Base-by-base conservation (phyloP, 2,329 filamentous ascomycete genomes). In the Colletotrichum simmondsii region DNA sequence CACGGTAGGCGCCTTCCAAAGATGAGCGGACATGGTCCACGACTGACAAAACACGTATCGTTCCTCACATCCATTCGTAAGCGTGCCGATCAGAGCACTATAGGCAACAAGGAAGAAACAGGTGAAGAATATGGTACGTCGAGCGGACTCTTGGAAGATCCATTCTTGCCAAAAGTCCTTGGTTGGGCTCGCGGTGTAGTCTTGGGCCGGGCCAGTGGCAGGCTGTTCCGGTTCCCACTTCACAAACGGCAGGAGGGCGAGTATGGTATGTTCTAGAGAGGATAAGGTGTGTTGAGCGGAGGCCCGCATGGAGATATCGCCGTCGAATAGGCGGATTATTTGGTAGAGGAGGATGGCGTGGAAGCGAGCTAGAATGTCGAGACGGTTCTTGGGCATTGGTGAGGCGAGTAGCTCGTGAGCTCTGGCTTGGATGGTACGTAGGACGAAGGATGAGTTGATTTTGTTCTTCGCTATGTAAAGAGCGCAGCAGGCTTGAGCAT, bases 401-500 rank as follows among this genome's bases (percentile, higher is more conserved):
- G 81, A 75, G 14, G 78, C 77, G 14, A 87, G 68, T 1, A 91
- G 81, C 5, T 86, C 85, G 56, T 82, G 78, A 5, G 84, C 81
- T 26, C 84, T 84, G 26, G 81, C 79, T 19, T 85, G 83, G 68
- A 91, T 86, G 57, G 84, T 84, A 2, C 85, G 83, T 24, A 86
- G 79, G n/a, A 91, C 84, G 28, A 88, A 78, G 11, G 82, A 80
- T 0, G 83, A 78, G 74, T 91, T 91, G 22, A 77, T 75, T 0
- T 81, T 73, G 59, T 86, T 90, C 74, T 85, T 88, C 11, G 85
- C 81, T 56, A 86, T 79, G 75, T 88, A 89, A 0, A 91, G 78
- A 1, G 87, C 87, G 76, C 88, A 90, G 30, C 85, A 84, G 4
- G 88, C 84, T 72, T 87, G 81, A 0, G 86, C 88, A 74, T 90